Conservation (phyloP, 139 green algal species). For the Chlamydomonas eustigma region DNA sequence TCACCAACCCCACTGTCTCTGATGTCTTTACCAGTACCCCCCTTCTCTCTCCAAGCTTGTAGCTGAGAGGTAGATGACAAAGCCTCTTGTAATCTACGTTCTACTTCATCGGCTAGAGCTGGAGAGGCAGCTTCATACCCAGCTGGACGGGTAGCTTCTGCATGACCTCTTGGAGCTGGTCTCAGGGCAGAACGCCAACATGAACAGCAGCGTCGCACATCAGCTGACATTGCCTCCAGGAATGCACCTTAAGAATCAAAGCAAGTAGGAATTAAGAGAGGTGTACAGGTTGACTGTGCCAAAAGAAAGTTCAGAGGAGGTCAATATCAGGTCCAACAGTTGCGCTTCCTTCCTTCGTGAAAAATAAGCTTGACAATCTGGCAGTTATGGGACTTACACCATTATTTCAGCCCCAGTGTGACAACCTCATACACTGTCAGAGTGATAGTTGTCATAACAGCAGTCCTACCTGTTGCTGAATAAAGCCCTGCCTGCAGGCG, state of each 20-base stretch:
- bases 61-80: not conserved
- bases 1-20: no score
- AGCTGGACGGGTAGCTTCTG: not conserved
- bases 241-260: conserved; percentile 11
- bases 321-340: not conserved
- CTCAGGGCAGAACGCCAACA: conserved; percentile 42
- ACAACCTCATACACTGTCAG: not conserved
- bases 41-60: not conserved
- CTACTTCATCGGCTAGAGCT: conserved; percentile 28
- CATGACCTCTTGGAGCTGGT: conserved; percentile 15
- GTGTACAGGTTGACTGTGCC: not conserved
- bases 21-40: no score
- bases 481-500: conserved; percentile 48
- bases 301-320: not conserved
- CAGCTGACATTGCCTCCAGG: conserved; percentile 44
- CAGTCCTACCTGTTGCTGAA: conserved; percentile 18
- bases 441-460: not conserved
- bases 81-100: conserved; percentile 13
- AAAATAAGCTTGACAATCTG: not conserved
- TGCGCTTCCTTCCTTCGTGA: not conserved
- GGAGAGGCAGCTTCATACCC: conserved; percentile 10
- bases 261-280: not conserved
- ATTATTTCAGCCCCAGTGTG: not conserved
- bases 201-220: conserved; percentile 38
- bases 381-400: not conserved